phyloP scores from a whole-genome alignment of 768 basidiomycete species.

The Rhizopogon sp. region DNA sequence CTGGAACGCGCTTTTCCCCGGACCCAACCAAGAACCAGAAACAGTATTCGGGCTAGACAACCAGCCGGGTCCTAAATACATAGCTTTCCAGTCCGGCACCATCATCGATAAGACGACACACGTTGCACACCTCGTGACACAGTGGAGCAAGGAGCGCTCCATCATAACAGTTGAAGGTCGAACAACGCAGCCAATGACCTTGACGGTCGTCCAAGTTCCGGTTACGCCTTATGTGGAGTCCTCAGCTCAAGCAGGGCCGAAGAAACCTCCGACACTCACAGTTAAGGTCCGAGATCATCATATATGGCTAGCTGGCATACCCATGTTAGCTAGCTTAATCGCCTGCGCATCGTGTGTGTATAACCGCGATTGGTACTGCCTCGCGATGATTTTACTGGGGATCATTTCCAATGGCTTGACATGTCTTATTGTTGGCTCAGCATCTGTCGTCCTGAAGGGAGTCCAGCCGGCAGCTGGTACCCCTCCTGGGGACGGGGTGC shows the following conservation, averaged over 20 bases:
- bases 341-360: constrained; percentile 16
- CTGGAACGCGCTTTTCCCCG: constrained; percentile 30
- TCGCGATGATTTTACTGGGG: constrained; percentile 26
- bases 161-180: constrained; percentile 1
- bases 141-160: neutral
- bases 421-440: constrained; percentile 22
- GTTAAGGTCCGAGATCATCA: constrained; percentile 10
- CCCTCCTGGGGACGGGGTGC: constrained; percentile 28
- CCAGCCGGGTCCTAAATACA: constrained; percentile 55
- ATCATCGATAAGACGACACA: constrained; percentile 40
- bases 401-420: constrained; percentile 26
- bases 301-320: constrained; percentile 12
- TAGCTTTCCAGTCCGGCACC: constrained; percentile 66
- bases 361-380: constrained; percentile 18
- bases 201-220: constrained; percentile 14
- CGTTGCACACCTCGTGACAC: constrained; percentile 48
- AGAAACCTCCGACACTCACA: constrained; percentile 3
- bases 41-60: constrained; percentile 24
- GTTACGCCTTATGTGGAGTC: neutral
- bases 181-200: neutral
- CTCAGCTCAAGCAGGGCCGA: neutral
- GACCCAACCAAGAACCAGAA: constrained; percentile 20
- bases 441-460: constrained; percentile 16
- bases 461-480: constrained; percentile 17
- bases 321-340: constrained; percentile 18